A percentile compares a stretch with the other conserved stretches of the same genome.
Conservation (phyloP, 108 stramenopile species). For the Pseudonitzschia multiseries region DNA sequence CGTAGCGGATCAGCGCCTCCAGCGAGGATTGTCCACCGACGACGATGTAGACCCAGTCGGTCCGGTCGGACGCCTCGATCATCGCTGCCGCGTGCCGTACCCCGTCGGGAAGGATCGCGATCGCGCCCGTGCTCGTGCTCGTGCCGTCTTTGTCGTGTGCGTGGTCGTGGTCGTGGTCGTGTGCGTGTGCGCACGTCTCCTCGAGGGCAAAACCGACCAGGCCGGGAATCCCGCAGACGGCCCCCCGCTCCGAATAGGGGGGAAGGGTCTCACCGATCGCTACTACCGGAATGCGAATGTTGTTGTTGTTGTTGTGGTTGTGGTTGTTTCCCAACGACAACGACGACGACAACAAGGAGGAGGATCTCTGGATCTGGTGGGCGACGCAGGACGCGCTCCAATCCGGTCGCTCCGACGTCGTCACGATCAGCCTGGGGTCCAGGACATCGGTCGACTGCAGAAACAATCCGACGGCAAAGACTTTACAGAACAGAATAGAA, state of each 20-base stretch:
- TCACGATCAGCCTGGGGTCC: slow-evolving; percentile 22
- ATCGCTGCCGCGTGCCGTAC: slow-evolving; percentile 24
- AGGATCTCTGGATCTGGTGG: slow-evolving; percentile 1
- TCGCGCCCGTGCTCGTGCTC: no score
- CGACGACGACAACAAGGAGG: no score
- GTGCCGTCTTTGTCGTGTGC: no score
- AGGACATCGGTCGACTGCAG: slow-evolving; percentile 32
- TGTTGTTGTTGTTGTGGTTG: no score
- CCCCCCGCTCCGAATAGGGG: slow-evolving; percentile 15
- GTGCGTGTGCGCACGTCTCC: not conserved
- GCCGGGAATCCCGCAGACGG: slow-evolving; percentile 30
- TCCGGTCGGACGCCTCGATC: slow-evolving; percentile 32
- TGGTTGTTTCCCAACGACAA: no score
- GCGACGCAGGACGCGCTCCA: slow-evolving; percentile 26
- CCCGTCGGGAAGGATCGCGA: no score
- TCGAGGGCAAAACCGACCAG: slow-evolving; percentile 29
- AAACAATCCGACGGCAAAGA: slow-evolving; percentile 36
- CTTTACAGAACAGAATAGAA: not conserved
- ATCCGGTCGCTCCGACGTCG: slow-evolving; percentile 26
- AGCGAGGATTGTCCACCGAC: slow-evolving; percentile 29
- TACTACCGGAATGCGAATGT: slow-evolving; percentile 24
- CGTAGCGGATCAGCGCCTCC: slow-evolving; percentile 18
- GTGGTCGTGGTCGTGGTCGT: no score
- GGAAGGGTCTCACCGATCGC: slow-evolving; percentile 24
- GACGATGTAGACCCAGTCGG: slow-evolving; percentile 36